phyloP scores from a whole-genome alignment of 2,329 filamentous ascomycete genomes.

The Coleophoma crateriformis region DNA sequence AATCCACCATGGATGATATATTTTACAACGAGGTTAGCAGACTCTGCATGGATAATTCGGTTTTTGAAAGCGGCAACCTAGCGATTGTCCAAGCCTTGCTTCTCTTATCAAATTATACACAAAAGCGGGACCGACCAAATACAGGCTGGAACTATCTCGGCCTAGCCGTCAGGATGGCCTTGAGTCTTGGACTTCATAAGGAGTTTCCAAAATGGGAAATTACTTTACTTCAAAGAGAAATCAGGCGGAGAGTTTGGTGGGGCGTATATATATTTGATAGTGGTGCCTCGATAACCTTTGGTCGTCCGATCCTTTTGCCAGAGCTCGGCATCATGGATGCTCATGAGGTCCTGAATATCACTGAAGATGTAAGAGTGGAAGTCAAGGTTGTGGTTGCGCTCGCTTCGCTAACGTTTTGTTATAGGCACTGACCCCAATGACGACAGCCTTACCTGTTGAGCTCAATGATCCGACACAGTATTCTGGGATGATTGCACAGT shows the following conservation, averaged over 20 bases:
- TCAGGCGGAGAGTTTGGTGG: conserved; percentile 35
- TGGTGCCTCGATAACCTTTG: conserved; percentile 41
- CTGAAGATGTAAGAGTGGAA: conserved; percentile 7
- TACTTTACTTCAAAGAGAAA: conserved; percentile 27
- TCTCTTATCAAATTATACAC: conserved; percentile 39
- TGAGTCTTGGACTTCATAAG: conserved; percentile 42
- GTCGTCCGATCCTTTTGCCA: conserved; percentile 26
- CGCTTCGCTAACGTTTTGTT: no score
- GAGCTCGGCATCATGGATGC: conserved; percentile 9
- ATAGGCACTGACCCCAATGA: conserved; percentile 29
- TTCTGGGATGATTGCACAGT: conserved; percentile 34
- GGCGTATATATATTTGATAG: conserved; percentile 38
- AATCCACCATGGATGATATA: conserved; percentile 7
- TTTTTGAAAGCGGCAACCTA: conserved; percentile 39
- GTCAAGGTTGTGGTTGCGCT: no score
- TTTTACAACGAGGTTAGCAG: conserved; percentile 13
- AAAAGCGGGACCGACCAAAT: conserved; percentile 45
- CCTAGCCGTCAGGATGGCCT: conserved; percentile 43
- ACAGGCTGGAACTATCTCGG: conserved; percentile 46
- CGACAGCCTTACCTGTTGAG: conserved; percentile 30
- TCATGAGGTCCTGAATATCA: conserved; percentile 11
- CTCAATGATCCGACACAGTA: conserved; percentile 34
- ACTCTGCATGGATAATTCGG: conserved; percentile 30
- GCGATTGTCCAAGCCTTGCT: conserved; percentile 39
- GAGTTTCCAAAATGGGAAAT: conserved; percentile 30